phyloP scores from a whole-genome alignment of 306 rosid species.

The Vigna reflexopilosa region DNA sequence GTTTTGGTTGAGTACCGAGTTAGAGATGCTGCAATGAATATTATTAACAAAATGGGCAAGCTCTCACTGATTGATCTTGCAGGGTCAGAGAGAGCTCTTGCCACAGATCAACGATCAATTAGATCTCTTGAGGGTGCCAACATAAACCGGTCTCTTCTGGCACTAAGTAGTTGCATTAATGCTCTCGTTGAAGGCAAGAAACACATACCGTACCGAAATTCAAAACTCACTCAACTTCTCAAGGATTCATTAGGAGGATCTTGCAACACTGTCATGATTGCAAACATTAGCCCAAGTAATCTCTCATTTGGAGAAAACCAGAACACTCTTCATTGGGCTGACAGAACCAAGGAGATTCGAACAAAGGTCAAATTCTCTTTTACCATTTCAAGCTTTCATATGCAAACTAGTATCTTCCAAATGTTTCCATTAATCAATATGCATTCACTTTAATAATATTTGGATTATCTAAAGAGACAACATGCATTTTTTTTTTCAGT shows the following conservation, averaged over 20 bases:
- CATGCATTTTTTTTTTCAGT: slow-evolving; percentile 46
- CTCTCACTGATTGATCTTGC: slow-evolving; percentile 97
- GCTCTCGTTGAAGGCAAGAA: slow-evolving; percentile 97
- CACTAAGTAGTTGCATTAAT: slow-evolving; percentile 95
- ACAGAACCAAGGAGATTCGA: slow-evolving; percentile 94
- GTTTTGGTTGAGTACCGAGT: slow-evolving; percentile 83
- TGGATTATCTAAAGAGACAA: not conserved
- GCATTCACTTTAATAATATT: not conserved
- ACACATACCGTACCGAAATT: slow-evolving; percentile 90
- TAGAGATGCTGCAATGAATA: slow-evolving; percentile 76
- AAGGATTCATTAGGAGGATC: slow-evolving; percentile 95
- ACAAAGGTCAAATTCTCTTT: slow-evolving; percentile 64
- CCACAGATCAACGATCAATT: slow-evolving; percentile 89
- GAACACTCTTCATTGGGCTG: slow-evolving; percentile 97
- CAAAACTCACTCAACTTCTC: slow-evolving; percentile 95
- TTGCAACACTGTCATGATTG: slow-evolving; percentile 96
- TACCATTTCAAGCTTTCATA: slow-evolving; percentile 28
- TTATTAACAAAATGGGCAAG: slow-evolving; percentile 79
- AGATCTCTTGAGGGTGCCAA: slow-evolving; percentile 97
- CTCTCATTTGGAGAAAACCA: slow-evolving; percentile 93
- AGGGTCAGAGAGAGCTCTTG: slow-evolving; percentile 98
- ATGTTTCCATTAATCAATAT: not conserved
- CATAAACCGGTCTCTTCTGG: slow-evolving; percentile 91
- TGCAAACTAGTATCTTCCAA: slow-evolving; percentile 34
- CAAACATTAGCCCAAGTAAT: slow-evolving; percentile 91